A percentile compares a stretch with the other conserved stretches of the same genome.
phyloP scores from a whole-genome alignment of 495 filamentous ascomycete genomes.

The Aspergillus sparsus region DNA sequence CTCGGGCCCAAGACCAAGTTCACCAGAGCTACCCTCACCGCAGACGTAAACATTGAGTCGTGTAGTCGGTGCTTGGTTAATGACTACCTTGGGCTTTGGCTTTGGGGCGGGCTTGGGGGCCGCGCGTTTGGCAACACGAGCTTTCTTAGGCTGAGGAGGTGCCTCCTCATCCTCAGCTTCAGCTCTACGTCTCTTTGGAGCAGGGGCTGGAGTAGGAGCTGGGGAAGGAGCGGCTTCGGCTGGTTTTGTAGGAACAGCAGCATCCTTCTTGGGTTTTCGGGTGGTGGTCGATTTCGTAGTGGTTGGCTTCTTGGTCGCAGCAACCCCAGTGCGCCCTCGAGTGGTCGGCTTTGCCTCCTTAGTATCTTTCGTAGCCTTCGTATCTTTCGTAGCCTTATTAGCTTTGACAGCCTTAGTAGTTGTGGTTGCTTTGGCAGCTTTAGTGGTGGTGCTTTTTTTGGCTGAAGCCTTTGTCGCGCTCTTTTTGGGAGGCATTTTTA shows the following conservation, averaged over 20 bases:
- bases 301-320: conserved; percentile 9
- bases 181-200: conserved; percentile 45
- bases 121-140: conserved; percentile 30
- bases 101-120: conserved; percentile 28
- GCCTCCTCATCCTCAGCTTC: conserved; percentile 34
- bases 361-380: background rate
- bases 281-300: conserved; percentile 13
- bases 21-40: conserved; percentile 66
- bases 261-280: conserved; percentile 22
- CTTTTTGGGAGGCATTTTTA: conserved; percentile 41
- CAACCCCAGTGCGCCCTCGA: conserved; percentile 20
- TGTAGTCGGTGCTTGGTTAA: conserved; percentile 47
- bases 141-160: conserved; percentile 32
- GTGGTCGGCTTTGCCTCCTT: conserved; percentile 16
- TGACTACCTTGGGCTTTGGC: conserved; percentile 37
- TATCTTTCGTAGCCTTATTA: background rate
- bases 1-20: conserved; percentile 64
- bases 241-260: conserved; percentile 23
- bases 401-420: background rate
- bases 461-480: conserved; percentile 24
- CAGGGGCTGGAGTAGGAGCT: conserved; percentile 20
- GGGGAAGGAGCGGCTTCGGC: conserved; percentile 20
- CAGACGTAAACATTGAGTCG: conserved; percentile 67
- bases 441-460: conserved; percentile 19
- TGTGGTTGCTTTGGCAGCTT: conserved; percentile 9